Conservation (phyloP, 2,329 filamentous ascomycete genomes). For the Berkeleyomyces basicola region DNA sequence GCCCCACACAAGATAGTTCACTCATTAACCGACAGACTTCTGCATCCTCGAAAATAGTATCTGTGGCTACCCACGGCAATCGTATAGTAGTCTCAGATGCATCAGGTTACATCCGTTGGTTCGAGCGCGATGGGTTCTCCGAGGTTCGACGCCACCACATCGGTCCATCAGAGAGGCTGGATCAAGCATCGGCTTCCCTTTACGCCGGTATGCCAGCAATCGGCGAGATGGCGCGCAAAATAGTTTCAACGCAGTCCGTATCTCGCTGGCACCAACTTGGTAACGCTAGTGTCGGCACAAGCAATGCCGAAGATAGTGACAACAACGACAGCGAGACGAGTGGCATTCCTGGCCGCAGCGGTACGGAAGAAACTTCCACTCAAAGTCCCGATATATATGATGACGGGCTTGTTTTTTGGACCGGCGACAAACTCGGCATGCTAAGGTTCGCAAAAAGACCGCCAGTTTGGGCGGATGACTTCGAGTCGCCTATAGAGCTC, state of each 20-base stretch:
- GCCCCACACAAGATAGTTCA: background rate
- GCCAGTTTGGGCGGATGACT: slow-evolving; percentile 33
- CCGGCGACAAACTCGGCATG: slow-evolving; percentile 66
- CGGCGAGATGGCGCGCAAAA: slow-evolving; percentile 66
- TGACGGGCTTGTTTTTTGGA: slow-evolving; percentile 72
- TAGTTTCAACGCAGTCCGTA: slow-evolving; percentile 43
- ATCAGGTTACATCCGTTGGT: slow-evolving; percentile 73
- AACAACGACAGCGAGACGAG: too few relatives aligned
- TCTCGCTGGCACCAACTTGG: slow-evolving; percentile 15
- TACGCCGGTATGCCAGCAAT: slow-evolving; percentile 36
- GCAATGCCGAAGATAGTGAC: too few relatives aligned
- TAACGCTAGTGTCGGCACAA: too few relatives aligned
- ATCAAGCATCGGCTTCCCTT: slow-evolving; percentile 27
- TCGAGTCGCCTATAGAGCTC: slow-evolving; percentile 29
- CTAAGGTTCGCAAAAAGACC: slow-evolving; percentile 42
- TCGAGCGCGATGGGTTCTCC: slow-evolving; percentile 65
- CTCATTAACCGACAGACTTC: slow-evolving; percentile 61
- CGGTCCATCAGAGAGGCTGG: slow-evolving; percentile 33
- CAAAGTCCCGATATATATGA: slow-evolving; percentile 24
- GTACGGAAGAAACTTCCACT: background rate
- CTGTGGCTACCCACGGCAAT: slow-evolving; percentile 65
- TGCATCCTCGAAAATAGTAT: slow-evolving; percentile 63
- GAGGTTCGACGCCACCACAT: slow-evolving; percentile 39
- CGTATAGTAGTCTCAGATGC: slow-evolving; percentile 72
- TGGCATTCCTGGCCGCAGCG: background rate